Percentiles rank a stretch among this genome's conserved stretches.
Conservation (phyloP, 1,284 basidiomycete species). For the Phellopilus nigrolimitatus region DNA sequence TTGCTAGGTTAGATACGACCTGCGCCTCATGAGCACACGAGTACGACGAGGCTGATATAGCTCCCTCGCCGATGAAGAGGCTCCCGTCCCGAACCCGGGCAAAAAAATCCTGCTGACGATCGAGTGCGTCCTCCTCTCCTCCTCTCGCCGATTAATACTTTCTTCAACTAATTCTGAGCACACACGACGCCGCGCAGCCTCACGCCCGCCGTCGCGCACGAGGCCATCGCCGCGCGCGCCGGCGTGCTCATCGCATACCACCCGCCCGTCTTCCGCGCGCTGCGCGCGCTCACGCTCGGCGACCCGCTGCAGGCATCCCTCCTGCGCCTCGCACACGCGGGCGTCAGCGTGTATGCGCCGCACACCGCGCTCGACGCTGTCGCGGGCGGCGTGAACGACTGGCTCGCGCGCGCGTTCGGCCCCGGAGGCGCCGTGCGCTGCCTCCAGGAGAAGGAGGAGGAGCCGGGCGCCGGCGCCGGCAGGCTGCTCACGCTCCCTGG, state of each 20-base stretch:
- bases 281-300: constrained; percentile 73
- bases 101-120: constrained; percentile 77
- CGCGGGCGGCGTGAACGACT: constrained; percentile 83
- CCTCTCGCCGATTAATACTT: constrained; percentile 5
- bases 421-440: neutral
- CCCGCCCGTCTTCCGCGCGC: constrained; percentile 81
- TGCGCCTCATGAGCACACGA: constrained; percentile 22
- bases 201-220: constrained; percentile 72
- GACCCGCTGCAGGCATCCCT: constrained; percentile 80
- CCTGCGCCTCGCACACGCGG: constrained; percentile 72
- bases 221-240: constrained; percentile 61
- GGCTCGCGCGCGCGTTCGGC: constrained; percentile 50
- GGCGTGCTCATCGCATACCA: constrained; percentile 84
- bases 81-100: constrained; percentile 57
- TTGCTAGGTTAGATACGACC: constrained; percentile 55
- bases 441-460: constrained; percentile 29
- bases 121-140: constrained; percentile 51
- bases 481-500: constrained; percentile 58
- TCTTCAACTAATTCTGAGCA: constrained; percentile 25
- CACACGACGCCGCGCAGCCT: constrained; percentile 55
- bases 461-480: constrained; percentile 53
- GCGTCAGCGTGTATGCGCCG: constrained; percentile 83
- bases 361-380: constrained; percentile 85
- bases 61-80: constrained; percentile 46
- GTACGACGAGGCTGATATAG: neutral